phyloP scores from a whole-genome alignment of 306 rosid species.

The Senna tora region DNA sequence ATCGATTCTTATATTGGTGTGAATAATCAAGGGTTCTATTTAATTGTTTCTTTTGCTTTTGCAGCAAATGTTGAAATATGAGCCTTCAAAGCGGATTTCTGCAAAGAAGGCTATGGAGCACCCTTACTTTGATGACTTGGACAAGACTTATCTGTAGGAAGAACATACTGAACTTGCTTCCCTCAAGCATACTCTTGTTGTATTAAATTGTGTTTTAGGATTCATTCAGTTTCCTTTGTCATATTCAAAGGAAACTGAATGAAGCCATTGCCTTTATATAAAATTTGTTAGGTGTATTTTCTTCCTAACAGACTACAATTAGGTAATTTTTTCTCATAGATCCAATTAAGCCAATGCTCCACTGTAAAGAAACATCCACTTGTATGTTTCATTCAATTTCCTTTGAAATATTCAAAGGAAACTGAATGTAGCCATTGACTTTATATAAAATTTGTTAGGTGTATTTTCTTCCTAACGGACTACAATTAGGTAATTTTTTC shows the following conservation, averaged over 20 bases:
- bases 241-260: no score
- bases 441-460: neutral
- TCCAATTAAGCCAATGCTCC: no score
- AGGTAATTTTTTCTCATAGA: no score
- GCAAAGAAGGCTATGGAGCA: slow-evolving; percentile 98
- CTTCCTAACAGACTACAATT: neutral
- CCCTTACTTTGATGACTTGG: slow-evolving; percentile 67
- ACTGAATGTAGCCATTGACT: no score
- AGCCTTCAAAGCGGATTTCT: slow-evolving; percentile 73
- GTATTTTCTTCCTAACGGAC: neutral
- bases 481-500: no score
- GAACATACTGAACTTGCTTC: neutral
- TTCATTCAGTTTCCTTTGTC: no score
- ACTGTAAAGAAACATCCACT: no score
- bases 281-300: neutral
- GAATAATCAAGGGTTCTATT: neutral
- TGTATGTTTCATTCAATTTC: no score
- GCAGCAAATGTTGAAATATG: slow-evolving; percentile 89
- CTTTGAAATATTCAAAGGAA: no score
- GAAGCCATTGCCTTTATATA: neutral
- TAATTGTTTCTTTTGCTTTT: neutral
- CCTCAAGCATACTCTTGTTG: neutral
- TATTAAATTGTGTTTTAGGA: neutral
- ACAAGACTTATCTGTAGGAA: slow-evolving; percentile 54
- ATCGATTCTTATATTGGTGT: neutral